A percentile compares a stretch with the other conserved stretches of the same genome.
These are phyloP conservation scores for Fusarium redolens DNA, from an alignment of 2,329 filamentous ascomycete genomes.

Conservation along the genomic window DNA sequence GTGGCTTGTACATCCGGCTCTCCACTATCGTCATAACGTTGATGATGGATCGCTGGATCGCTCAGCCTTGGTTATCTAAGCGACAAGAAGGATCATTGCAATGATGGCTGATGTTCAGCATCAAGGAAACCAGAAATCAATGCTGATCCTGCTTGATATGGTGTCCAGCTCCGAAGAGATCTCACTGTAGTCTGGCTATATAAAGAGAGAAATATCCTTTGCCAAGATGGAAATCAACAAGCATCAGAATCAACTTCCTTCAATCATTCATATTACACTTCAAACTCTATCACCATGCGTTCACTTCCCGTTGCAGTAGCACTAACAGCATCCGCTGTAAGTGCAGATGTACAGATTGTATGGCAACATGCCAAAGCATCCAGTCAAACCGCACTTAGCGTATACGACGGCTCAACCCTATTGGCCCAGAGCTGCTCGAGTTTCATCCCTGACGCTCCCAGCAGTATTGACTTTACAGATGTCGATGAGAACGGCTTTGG, in stretches of 20 bases:
- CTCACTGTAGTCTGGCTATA: neutral
- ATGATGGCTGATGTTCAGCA: neutral
- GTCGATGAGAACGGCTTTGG: constrained; percentile 2
- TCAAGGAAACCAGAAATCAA: neutral
- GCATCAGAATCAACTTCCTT: neutral
- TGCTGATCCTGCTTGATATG: neutral
- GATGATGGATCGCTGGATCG: neutral
- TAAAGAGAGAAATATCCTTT: neutral
- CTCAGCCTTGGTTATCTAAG: neutral
- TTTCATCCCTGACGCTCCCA: neutral
- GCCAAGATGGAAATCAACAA: neutral
- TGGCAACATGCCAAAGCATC: neutral
- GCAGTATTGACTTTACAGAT: neutral
- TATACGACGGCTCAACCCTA: neutral
- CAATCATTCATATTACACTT: neutral
- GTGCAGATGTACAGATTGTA: neutral
- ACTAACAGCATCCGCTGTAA: neutral
- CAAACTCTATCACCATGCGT: neutral
- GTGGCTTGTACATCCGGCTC: neutral
- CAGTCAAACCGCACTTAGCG: neutral
- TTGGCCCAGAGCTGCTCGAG: neutral
- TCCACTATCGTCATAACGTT: neutral
- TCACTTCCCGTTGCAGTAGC: neutral
- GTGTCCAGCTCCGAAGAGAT: rapidly evolving
- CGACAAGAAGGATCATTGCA: neutral